Base-by-base conservation (phyloP, 2,329 filamentous ascomycete genomes). In the Microdochium bolleyi region DNA sequence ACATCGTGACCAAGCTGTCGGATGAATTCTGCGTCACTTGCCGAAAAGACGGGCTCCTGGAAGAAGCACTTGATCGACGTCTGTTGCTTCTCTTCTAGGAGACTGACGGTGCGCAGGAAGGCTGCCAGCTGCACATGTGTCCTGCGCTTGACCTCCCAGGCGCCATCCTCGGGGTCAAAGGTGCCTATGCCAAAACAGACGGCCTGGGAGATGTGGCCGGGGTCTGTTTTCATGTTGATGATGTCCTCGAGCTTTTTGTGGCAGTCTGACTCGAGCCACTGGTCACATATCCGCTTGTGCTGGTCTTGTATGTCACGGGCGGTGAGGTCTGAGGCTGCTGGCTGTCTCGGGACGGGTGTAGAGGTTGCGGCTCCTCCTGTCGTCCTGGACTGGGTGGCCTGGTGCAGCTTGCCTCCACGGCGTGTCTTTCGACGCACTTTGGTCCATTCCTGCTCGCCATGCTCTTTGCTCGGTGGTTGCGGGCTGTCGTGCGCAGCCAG, bases 151-250 rank as follows among this genome's bases (percentile, higher is more conserved):
- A 68, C 67, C n/a, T 73, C 70, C 67, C 69, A 74, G 0, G 68
- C 70, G 1, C 70, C 73, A 48, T 77, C 73, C 2, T 66, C 64
- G 2, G 77, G 76, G 50, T 82, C 77, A 55, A 82, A 82, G 0
- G 77, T 72, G 2, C 80, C 80, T 2, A 79, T 64, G 0, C 80
- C 80, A 4, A 84, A 69, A 54, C 79, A 82, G 5, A 83, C 59
- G 1, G 78, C 80, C 16, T 63, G 67, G 1, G 62, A 65, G 34
- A 75, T 61, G 22, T 21, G n/a, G n/a, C 53, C 58, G 37, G 58
- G 56, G 14, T 52, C 37, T 3, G 56, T 58, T 7, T 66, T 62
- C 0, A 55, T 53, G 0, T 58, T 52, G 3, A 79, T 50, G 3
- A 74, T 57, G 1, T 61, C 57, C 4, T 62, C 58, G 3, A 82